Conservation (phyloP, 2,329 filamentous ascomycete species). For the Celoporthe dispersa region DNA sequence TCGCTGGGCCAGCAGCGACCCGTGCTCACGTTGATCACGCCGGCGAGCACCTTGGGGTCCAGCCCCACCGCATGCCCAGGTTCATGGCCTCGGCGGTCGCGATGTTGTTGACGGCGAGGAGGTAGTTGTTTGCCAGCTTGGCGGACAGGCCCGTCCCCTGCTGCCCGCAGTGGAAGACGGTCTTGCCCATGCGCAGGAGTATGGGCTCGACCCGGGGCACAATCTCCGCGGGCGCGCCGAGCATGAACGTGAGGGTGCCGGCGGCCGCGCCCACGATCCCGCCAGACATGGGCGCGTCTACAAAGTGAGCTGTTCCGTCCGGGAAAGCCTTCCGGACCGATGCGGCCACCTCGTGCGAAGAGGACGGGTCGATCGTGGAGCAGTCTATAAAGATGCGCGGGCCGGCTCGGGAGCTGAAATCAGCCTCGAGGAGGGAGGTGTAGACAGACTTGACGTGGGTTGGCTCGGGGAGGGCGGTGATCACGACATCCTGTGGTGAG, state of each 20-base stretch:
- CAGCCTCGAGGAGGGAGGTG: slow-evolving; percentile 69
- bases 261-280: slow-evolving; percentile 90
- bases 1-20: slow-evolving; percentile 97
- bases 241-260: slow-evolving; percentile 94
- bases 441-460: slow-evolving; percentile 86
- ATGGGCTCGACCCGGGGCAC: slow-evolving; percentile 69
- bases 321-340: slow-evolving; percentile 59
- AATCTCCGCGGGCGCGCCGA: slow-evolving; percentile 69
- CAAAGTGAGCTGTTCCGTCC: slow-evolving; percentile 73
- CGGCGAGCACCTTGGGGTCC: slow-evolving; percentile 69
- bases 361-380: slow-evolving; percentile 92
- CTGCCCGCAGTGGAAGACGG: slow-evolving; percentile 81
- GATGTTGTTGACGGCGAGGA: slow-evolving; percentile 91
- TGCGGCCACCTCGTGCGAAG: slow-evolving; percentile 77
- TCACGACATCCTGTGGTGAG: slow-evolving; percentile 71
- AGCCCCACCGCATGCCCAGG: slow-evolving; percentile 63
- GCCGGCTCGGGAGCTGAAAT: slow-evolving; percentile 51
- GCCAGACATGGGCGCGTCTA: slow-evolving; percentile 96
- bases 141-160: slow-evolving; percentile 87
- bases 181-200: slow-evolving; percentile 82
- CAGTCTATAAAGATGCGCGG: slow-evolving; percentile 90
- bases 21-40: slow-evolving; percentile 90
- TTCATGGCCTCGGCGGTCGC: slow-evolving; percentile 70
- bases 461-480: slow-evolving; percentile 89
- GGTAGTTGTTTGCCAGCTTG: slow-evolving; percentile 97